Evolutionary conservation across 2,329 filamentous ascomycete genomes (phyloP).

Genomic region (Paraconiothyrium brasiliense): DNA sequence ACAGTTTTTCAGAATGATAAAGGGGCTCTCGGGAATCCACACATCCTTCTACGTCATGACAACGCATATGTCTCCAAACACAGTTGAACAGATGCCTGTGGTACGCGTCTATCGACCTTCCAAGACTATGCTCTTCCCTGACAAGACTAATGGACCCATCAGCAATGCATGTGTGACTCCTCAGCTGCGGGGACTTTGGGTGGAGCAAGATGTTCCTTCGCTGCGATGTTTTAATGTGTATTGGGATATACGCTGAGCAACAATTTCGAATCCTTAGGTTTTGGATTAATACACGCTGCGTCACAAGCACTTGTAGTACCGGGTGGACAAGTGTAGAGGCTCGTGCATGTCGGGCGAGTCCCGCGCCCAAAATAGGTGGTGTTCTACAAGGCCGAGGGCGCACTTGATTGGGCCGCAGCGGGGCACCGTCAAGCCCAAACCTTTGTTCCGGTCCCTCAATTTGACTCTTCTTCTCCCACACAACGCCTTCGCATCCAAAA

Average conservation of each 20-base stretch:
- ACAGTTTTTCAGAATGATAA: too few relatives aligned
- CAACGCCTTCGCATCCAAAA: slow-evolving; percentile 17
- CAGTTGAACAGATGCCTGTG: background rate
- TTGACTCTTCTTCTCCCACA: slow-evolving; percentile 28
- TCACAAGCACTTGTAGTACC: background rate
- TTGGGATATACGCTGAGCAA: too few relatives aligned
- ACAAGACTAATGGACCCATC: background rate
- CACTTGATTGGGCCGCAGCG: slow-evolving; percentile 43
- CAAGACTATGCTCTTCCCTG: background rate
- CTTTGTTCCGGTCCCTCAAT: slow-evolving; percentile 33
- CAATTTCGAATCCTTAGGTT: background rate
- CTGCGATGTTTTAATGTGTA: background rate
- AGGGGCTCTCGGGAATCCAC: too few relatives aligned
- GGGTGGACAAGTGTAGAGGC: background rate
- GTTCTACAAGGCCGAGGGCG: slow-evolving; percentile 3
- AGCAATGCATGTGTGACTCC: slow-evolving; percentile 13
- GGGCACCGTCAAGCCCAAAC: slow-evolving; percentile 34
- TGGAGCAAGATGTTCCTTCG: background rate
- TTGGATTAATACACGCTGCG: background rate
- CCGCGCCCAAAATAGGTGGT: slow-evolving; percentile 12
- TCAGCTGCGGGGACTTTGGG: background rate
- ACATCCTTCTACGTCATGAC: background rate
- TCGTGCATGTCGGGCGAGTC: background rate
- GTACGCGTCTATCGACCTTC: background rate
- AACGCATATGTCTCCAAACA: background rate